Conservation (phyloP, 495 filamentous ascomycete genomes). For the Sporormia fimetaria region DNA sequence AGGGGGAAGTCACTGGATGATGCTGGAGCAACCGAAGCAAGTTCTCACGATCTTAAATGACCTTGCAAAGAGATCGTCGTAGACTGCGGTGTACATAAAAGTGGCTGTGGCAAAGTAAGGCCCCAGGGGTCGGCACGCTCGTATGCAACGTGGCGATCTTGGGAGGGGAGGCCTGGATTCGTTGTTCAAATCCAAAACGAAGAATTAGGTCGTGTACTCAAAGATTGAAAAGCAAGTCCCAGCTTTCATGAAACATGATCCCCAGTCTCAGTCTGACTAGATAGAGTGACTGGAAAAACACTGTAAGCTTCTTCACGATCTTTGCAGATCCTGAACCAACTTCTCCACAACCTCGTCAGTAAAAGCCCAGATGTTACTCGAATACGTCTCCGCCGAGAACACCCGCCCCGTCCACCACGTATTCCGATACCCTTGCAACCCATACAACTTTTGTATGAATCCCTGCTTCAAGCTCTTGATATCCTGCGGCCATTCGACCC, state of each 20-base stretch:
- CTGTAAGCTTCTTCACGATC: neutral
- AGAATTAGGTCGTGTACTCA: too few relatives aligned
- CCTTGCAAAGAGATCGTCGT: slow-evolving; percentile 1
- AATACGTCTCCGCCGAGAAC: slow-evolving; percentile 4
- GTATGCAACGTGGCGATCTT: too few relatives aligned
- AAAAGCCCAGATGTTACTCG: slow-evolving; percentile 9
- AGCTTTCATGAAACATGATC: too few relatives aligned
- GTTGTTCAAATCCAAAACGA: too few relatives aligned
- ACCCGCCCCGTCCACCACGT: slow-evolving; percentile 11
- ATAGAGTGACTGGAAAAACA: too few relatives aligned
- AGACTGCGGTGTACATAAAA: too few relatives aligned
- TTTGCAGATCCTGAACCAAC: neutral
- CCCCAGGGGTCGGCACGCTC: too few relatives aligned
- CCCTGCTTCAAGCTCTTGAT: neutral
- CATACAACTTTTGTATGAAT: slow-evolving; percentile 12
- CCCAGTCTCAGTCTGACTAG: too few relatives aligned
- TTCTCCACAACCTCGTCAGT: neutral
- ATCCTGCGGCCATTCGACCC: neutral
- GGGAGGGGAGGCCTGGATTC: too few relatives aligned
- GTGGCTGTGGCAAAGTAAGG: too few relatives aligned
- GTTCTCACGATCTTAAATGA: neutral
- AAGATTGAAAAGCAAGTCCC: too few relatives aligned
- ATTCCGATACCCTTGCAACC: slow-evolving; percentile 4
- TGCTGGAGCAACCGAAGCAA: slow-evolving; percentile 1
- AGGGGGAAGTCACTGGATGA: slow-evolving; percentile 1